phyloP scores from a whole-genome alignment of 2,329 filamentous ascomycete species.

The Neocatenulostroma microsporum region DNA sequence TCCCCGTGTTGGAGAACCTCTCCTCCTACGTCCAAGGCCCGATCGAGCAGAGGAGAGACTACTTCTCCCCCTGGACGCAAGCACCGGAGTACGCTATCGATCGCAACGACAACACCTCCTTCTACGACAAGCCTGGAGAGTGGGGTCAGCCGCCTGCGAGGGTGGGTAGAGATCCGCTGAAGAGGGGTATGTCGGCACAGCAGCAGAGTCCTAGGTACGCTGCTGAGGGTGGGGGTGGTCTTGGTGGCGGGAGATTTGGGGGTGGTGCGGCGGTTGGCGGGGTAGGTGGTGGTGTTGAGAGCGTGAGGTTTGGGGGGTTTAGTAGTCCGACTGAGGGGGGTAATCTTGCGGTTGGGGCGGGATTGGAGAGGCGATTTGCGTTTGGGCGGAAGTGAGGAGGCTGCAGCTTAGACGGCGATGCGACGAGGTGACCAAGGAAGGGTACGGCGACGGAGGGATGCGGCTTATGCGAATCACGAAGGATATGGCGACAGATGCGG shows the following conservation, averaged over 20 bases:
- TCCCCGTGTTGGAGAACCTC: slow-evolving; percentile 37
- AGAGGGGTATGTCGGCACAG: slow-evolving; percentile 14
- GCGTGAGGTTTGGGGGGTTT: slow-evolving; percentile 11
- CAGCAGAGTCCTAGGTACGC: too few relatives aligned
- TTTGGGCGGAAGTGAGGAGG: neutral
- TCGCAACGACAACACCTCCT: slow-evolving; percentile 33
- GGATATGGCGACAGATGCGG: too few relatives aligned
- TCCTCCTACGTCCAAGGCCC: slow-evolving; percentile 33
- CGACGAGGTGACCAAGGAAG: too few relatives aligned
- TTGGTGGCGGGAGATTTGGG: neutral
- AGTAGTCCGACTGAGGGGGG: slow-evolving; percentile 6
- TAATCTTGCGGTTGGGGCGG: slow-evolving; percentile 5
- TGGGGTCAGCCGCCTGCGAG: slow-evolving; percentile 31
- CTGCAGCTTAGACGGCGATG: too few relatives aligned
- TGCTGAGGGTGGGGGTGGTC: slow-evolving; percentile 1
- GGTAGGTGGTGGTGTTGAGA: slow-evolving; percentile 5
- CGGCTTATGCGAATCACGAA: too few relatives aligned
- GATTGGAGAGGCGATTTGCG: slow-evolving; percentile 5
- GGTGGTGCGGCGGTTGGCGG: neutral
- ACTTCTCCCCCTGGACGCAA: slow-evolving; percentile 35
- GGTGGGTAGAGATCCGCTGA: slow-evolving; percentile 31
- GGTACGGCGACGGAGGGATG: too few relatives aligned
- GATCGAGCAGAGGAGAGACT: slow-evolving; percentile 27
- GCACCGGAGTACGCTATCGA: slow-evolving; percentile 35
- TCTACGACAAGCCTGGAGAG: slow-evolving; percentile 32